Percentiles rank a stretch among this genome's conserved stretches.
Evolutionary conservation across 495 filamentous ascomycete genomes (phyloP).

Genomic region (Aspergillus haitiensis): DNA sequence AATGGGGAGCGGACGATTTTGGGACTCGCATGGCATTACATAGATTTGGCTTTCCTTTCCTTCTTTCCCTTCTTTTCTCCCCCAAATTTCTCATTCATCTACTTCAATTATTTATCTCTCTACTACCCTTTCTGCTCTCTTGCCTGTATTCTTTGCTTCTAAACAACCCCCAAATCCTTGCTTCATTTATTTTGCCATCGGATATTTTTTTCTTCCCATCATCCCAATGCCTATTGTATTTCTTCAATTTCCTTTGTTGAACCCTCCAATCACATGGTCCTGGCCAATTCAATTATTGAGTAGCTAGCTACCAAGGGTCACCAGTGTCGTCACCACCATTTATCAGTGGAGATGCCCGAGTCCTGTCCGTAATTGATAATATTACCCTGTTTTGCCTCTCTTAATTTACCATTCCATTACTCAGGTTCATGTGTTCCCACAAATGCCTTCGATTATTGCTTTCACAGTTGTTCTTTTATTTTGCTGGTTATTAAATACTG

Average conservation of each 20-base stretch:
- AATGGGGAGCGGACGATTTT: conserved; percentile 48
- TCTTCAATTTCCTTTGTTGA: conserved; percentile 42
- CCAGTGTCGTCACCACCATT: conserved; percentile 8
- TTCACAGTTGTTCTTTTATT: background rate
- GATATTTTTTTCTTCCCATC: conserved; percentile 22
- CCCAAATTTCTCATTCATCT: conserved; percentile 11
- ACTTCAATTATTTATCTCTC: conserved; percentile 9
- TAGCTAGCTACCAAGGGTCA: conserved; percentile 31
- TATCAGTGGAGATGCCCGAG: conserved; percentile 15
- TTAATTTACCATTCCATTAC: background rate
- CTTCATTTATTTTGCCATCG: conserved; percentile 26
- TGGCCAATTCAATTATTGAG: conserved; percentile 44
- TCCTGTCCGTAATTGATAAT: conserved; percentile 26
- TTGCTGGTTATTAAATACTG: too few relatives aligned
- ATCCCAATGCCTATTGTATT: conserved; percentile 45
- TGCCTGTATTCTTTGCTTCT: conserved; percentile 18
- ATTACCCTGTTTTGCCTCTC: conserved; percentile 3
- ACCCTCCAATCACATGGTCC: conserved; percentile 39
- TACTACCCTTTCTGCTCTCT: conserved; percentile 19
- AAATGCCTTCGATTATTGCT: background rate
- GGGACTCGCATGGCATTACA: conserved; percentile 50
- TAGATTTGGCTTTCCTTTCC: conserved; percentile 47
- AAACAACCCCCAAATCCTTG: conserved; percentile 7
- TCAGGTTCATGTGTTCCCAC: background rate
- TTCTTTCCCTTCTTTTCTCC: conserved; percentile 19